Conservation (phyloP, 179 eudicot species). For the Heliamphora ciliata region DNA sequence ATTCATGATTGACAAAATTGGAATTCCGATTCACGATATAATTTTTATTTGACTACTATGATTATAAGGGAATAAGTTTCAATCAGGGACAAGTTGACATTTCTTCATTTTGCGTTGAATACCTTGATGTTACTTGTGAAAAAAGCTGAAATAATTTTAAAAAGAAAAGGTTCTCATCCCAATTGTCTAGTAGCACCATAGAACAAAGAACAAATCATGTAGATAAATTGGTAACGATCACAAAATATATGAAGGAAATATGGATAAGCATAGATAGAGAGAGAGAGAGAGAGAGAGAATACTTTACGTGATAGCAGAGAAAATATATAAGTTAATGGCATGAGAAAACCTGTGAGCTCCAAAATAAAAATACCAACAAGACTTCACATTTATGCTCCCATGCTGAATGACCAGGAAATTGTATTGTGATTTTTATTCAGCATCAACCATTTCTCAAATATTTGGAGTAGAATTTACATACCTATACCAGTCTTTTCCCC, state of each 20-base stretch:
- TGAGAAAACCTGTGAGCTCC: neutral
- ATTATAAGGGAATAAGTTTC: no score
- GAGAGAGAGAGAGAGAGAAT: no score
- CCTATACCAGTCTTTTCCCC: constrained; percentile 98
- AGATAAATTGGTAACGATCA: neutral
- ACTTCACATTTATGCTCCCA: neutral
- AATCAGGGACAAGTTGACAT: no score
- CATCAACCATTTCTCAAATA: neutral
- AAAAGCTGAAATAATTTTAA: no score
- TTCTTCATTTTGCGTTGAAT: no score
- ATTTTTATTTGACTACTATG: no score
- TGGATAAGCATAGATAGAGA: neutral
- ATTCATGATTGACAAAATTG: no score
- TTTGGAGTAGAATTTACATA: constrained; percentile 28
- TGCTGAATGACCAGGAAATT: neutral
- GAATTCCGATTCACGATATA: no score
- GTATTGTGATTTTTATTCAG: neutral
- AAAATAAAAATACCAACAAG: neutral
- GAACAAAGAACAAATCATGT: no score
- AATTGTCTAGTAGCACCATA: no score
- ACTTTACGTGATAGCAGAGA: neutral
- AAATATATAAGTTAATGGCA: neutral
- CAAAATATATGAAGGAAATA: neutral
- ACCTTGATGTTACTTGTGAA: no score
- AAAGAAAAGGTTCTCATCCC: no score